Conservation (phyloP, 257 asterid genomes). For the Nicotiana undulata region DNA sequence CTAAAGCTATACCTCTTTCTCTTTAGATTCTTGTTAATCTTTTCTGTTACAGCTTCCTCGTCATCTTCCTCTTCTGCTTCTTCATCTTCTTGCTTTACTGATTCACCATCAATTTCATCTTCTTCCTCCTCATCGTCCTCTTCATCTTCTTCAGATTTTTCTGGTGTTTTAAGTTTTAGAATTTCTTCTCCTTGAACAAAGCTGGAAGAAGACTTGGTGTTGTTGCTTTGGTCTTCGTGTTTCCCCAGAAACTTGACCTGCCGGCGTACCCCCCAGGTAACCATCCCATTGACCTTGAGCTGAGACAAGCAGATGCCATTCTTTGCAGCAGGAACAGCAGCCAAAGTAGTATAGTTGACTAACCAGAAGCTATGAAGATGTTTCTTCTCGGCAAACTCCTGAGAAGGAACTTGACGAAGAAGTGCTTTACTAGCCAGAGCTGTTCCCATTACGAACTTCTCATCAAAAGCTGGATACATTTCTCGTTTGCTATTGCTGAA, state of each 20-base stretch:
- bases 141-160: slow-evolving; percentile 15
- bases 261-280: slow-evolving; percentile 76
- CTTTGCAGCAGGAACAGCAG: slow-evolving; percentile 8
- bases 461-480: slow-evolving; percentile 78
- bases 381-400: slow-evolving; percentile 44
- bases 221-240: slow-evolving; percentile 38
- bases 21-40: slow-evolving; percentile 35
- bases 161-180: slow-evolving; percentile 6
- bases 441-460: slow-evolving; percentile 69
- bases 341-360: slow-evolving; percentile 17
- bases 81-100: slow-evolving; percentile 14
- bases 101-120: slow-evolving; percentile 16
- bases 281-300: slow-evolving; percentile 54
- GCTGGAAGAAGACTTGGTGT: slow-evolving; percentile 42
- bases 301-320: slow-evolving; percentile 43
- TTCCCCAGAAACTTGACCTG: slow-evolving; percentile 72
- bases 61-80: slow-evolving; percentile 22
- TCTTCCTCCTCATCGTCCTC: slow-evolving; percentile 10
- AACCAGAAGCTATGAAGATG: slow-evolving; percentile 56
- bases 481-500: slow-evolving; percentile 52
- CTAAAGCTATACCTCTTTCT: slow-evolving; percentile 72
- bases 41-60: slow-evolving; percentile 25
- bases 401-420: slow-evolving; percentile 36
- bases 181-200: slow-evolving; percentile 30
- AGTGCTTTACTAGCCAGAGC: slow-evolving; percentile 59